These are phyloP conservation scores for Apiospora kogelbergensis DNA, from an alignment of 2,329 filamentous ascomycete genomes.

Conservation along the genomic window DNA sequence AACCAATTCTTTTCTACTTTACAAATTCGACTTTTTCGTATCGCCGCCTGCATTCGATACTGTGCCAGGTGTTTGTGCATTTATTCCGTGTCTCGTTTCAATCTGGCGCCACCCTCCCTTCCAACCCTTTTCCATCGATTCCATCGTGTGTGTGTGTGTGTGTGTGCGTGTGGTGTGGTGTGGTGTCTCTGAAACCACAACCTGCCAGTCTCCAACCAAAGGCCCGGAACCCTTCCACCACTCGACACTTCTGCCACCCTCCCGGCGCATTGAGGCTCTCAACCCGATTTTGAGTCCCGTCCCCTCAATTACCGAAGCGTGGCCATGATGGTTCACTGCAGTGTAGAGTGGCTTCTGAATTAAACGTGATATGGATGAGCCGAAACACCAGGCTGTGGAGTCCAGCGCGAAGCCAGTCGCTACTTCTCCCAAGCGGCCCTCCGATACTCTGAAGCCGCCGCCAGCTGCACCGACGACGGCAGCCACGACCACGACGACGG, in stretches of 20 bases:
- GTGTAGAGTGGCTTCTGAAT: conserved; percentile 45
- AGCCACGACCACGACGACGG: neutral
- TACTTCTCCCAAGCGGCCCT: conserved; percentile 32
- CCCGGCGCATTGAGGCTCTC: conserved; percentile 6
- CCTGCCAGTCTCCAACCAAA: conserved; percentile 6
- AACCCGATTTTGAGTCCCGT: conserved; percentile 18
- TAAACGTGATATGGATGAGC: conserved; percentile 67
- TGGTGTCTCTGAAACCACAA: neutral
- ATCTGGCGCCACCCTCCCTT: conserved; percentile 6
- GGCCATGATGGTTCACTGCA: conserved; percentile 61
- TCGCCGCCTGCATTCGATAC: conserved; percentile 2
- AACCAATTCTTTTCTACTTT: conserved; percentile 3
- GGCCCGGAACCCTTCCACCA: conserved; percentile 5
- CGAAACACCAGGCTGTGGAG: conserved; percentile 58
- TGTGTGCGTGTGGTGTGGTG: neutral
- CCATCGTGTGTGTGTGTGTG: conserved; percentile 3
- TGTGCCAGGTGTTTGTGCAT: conserved; percentile 6
- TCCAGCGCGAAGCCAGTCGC: conserved; percentile 59
- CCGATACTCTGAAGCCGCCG: conserved; percentile 3
- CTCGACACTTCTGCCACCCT: neutral
- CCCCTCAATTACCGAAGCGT: conserved; percentile 35
- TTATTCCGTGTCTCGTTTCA: conserved; percentile 9
- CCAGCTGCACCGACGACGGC: neutral
- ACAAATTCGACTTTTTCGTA: conserved; percentile 4
- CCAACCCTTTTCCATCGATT: neutral